Evolutionary conservation across 2,329 filamentous ascomycete genomes (phyloP), one percentile per base, ranked within the genome.

Genomic region (Phaeosphaeriaceae sp.): DNA sequence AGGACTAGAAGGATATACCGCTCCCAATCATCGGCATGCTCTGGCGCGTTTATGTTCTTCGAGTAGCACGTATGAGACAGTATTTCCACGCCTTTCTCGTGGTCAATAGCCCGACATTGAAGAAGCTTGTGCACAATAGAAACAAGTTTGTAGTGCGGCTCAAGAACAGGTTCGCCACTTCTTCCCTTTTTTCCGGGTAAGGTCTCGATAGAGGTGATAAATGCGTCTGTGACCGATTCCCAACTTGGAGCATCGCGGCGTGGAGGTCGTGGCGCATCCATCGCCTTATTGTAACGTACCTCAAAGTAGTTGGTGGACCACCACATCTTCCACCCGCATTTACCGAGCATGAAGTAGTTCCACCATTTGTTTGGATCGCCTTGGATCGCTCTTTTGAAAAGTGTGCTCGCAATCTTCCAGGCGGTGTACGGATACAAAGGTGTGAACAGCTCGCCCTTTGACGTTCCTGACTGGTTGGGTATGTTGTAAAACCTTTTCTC

Each of bases 101-200:
- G 68, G 66, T 66, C 50, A 30, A 85, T 70, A 9, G 74, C 69
- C 42, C 73, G 73, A 20, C 72, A 68, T 23, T 78, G 78, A 13
- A 95, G 88, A 18, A 96, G 81, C 71, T 97, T 96, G 75, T 95
- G 86, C 6, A 92, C 76, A 17, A 94, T 78, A 2, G 89, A 88
- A 29, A 94, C 83, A 16, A 96, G 87, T 75, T 96, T 96, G 79
- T 95, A 96, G 68, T 96, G 92, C 3, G 92, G 92, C 69, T 96
- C 92, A 13, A 97, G 81, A 18, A 95, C 87, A 0, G 90, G 91
- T 52, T 96, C 91, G 30, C 86, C 66, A 80, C 83, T 79, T 13
- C 77, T 80, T 60, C 88, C 83, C 60, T 79, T 80, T 51, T 83
- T 82, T 52, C 82, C 79, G 1, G 87, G 86, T 18, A 87, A 72